Conservation (phyloP, 176 grass and related monocot species). For the Cenchrus purpureus region DNA sequence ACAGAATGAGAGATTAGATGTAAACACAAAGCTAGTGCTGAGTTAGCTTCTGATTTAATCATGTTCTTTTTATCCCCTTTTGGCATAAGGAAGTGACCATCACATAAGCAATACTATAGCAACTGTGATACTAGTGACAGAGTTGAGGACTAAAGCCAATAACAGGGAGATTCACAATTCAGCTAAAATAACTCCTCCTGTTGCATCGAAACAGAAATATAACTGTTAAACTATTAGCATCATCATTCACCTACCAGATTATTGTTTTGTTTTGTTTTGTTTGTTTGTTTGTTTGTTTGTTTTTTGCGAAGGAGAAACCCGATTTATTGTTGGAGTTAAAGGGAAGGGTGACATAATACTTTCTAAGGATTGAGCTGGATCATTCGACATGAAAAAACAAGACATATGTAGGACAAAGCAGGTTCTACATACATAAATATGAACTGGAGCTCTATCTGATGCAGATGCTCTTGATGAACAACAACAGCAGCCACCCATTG, state of each 20-base stretch:
- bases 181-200: background rate
- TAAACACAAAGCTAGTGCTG: background rate
- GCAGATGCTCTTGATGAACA: conserved; percentile 58
- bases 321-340: background rate
- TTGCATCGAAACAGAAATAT: background rate
- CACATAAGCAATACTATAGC: background rate
- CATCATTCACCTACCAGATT: background rate
- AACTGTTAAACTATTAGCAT: background rate
- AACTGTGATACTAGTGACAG: background rate
- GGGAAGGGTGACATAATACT: too few species aligned
- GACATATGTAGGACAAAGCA: background rate
- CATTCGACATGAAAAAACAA: conserved; percentile 16
- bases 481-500: conserved; percentile 83
- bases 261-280: too few species aligned
- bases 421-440: conserved; percentile 62
- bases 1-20: background rate
- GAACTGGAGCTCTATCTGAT: conserved; percentile 52
- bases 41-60: background rate
- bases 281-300: too few species aligned
- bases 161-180: background rate
- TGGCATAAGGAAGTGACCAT: background rate
- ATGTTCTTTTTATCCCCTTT: background rate
- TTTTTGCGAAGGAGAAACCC: too few species aligned
- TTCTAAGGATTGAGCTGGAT: background rate
- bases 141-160: background rate